Percentiles rank a stretch among this genome's conserved stretches.
Evolutionary conservation across 331 rosid genomes (phyloP).

Genomic region (Malus hybrid): DNA sequence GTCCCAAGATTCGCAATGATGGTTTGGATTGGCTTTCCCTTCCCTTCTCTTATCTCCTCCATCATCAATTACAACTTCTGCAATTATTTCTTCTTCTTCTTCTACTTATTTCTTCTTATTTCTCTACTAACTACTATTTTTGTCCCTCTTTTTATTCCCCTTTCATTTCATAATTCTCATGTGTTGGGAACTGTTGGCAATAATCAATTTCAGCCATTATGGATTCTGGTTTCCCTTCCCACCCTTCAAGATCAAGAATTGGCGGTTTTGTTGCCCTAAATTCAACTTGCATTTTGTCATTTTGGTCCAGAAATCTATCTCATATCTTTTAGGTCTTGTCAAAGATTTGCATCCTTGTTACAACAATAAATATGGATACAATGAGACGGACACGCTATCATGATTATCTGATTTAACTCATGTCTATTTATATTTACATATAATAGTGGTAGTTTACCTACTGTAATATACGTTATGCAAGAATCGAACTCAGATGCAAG

Average conservation of each 20-base stretch:
- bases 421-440: too few species aligned
- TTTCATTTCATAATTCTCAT: slow-evolving; percentile 6
- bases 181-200: slow-evolving; percentile 56
- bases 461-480: too few species aligned
- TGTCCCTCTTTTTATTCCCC: slow-evolving; percentile 13
- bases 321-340: slow-evolving; percentile 19
- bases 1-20: slow-evolving; percentile 99
- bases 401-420: not conserved
- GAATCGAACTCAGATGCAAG: not conserved
- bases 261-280: not conserved
- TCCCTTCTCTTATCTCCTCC: slow-evolving; percentile 11
- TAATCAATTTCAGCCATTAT: slow-evolving; percentile 2
- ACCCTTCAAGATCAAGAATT: not conserved
- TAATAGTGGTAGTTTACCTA: not conserved
- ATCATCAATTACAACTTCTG: slow-evolving; percentile 40
- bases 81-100: slow-evolving; percentile 21
- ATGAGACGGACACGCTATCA: fast-evolving
- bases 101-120: not conserved
- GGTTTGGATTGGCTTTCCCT: slow-evolving; percentile 89
- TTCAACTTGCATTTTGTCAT: slow-evolving; percentile 20
- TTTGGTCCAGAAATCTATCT: slow-evolving; percentile 3
- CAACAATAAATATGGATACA: not conserved
- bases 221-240: not conserved
- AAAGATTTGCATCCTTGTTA: slow-evolving; percentile 6
- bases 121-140: slow-evolving; percentile 34